A percentile compares a stretch with the other conserved stretches of the same genome.
Evolutionary conservation across 2,329 filamentous ascomycete genomes (phyloP).

Genomic region (Annulohypoxylon truncatum): DNA sequence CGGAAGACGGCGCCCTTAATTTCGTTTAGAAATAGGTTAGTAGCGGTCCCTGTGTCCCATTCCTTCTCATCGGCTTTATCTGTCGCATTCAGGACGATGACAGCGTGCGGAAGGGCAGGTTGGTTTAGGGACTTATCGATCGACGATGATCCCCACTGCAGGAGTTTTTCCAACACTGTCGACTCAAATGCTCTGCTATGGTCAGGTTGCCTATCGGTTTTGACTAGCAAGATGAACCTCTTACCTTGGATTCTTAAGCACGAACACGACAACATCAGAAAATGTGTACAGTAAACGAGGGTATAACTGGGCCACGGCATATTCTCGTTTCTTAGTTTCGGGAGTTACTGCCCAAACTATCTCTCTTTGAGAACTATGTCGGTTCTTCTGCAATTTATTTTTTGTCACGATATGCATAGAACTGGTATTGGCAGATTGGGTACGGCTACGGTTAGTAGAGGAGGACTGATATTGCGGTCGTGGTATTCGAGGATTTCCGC

Average conservation of each 20-base stretch:
- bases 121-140: slow-evolving; percentile 67
- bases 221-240: background rate
- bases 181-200: slow-evolving; percentile 51
- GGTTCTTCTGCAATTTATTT: background rate
- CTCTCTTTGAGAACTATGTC: slow-evolving; percentile 40
- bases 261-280: slow-evolving; percentile 59
- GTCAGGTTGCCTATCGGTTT: background rate
- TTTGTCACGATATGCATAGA: background rate
- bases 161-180: slow-evolving; percentile 54
- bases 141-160: slow-evolving; percentile 63
- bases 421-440: background rate
- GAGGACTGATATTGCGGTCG: background rate
- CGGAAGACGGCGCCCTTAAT: slow-evolving; percentile 50
- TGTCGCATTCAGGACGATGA: slow-evolving; percentile 64
- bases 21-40: slow-evolving; percentile 52
- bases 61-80: slow-evolving; percentile 53
- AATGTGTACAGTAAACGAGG: slow-evolving; percentile 61
- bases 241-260: slow-evolving; percentile 54
- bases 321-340: slow-evolving; percentile 52
- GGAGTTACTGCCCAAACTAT: slow-evolving; percentile 52
- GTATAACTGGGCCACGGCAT: slow-evolving; percentile 55
- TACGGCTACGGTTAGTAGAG: background rate
- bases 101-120: slow-evolving; percentile 64
- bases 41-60: slow-evolving; percentile 58
- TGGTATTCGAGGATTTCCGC: background rate